Conservation (phyloP, 805 yeast genomes). For the Wickerhamiella slavikovae region DNA sequence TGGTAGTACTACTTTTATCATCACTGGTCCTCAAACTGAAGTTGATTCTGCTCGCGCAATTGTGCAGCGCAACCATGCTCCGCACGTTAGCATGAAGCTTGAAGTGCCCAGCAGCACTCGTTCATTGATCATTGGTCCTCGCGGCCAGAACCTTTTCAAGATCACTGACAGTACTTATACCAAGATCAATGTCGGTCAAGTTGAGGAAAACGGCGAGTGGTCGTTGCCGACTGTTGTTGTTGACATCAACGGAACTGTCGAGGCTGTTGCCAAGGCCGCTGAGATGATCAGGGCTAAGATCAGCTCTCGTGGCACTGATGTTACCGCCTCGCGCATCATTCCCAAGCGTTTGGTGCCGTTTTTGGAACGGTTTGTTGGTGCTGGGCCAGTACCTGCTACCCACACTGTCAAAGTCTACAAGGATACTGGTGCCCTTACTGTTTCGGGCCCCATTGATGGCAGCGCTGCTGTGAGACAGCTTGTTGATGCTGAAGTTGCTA, state of each 20-base stretch:
- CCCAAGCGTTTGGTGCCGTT: constrained; percentile 2
- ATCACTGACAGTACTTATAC: constrained; percentile 3
- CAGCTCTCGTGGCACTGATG: constrained; percentile 34
- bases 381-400: not conserved
- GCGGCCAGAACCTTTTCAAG: constrained; percentile 7
- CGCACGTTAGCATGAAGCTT: constrained; percentile 3
- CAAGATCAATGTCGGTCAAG: constrained; percentile 4
- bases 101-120: constrained; percentile 7
- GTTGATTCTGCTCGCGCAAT: constrained; percentile 4
- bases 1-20: constrained; percentile 7
- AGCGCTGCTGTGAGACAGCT: constrained; percentile 20
- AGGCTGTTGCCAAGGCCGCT: constrained; percentile 61
- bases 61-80: constrained; percentile 5
- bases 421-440: constrained; percentile 4
- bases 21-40: constrained; percentile 6
- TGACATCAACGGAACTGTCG: constrained; percentile 62
- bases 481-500: constrained; percentile 2
- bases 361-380: not conserved
- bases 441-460: constrained; percentile 14
- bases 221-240: constrained; percentile 28
- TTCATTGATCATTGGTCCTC: constrained; percentile 8
- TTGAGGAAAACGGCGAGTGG: constrained; percentile 2
- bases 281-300: constrained; percentile 50
- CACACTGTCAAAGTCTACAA: not conserved
- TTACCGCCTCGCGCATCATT: constrained; percentile 1